Conservation (phyloP, 2,329 filamentous ascomycete species). For the Botryotinia calthae region DNA sequence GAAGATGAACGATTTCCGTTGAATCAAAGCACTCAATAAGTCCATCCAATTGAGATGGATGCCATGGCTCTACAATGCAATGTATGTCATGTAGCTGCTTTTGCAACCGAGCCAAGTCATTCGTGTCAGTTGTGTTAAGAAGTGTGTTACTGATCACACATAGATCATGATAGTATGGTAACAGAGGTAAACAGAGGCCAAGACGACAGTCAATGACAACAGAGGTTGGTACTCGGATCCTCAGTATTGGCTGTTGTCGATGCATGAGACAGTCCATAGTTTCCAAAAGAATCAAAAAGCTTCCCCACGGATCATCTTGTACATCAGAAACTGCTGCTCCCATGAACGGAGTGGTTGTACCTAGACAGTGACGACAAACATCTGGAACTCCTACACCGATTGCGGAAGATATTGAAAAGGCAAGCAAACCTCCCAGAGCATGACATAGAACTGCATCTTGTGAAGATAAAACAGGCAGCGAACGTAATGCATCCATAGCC, state of each 20-base stretch:
- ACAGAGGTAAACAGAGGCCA: constrained; percentile 34
- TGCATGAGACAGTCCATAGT: constrained; percentile 35
- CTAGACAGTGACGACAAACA: constrained; percentile 33
- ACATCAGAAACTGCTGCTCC: constrained; percentile 22
- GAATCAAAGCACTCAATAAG: constrained; percentile 29
- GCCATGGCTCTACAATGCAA: constrained; percentile 31
- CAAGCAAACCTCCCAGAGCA: constrained; percentile 30
- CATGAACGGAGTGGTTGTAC: constrained; percentile 29
- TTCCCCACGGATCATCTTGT: constrained; percentile 27
- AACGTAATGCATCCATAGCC: constrained; percentile 32
- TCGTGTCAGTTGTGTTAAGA: constrained; percentile 22
- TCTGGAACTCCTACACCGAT: constrained; percentile 34
- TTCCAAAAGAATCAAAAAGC: constrained; percentile 33
- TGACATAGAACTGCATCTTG: constrained; percentile 32
- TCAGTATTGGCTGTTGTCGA: constrained; percentile 31
- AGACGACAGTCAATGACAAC: constrained; percentile 30
- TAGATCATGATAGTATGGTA: constrained; percentile 36
- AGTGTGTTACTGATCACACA: constrained; percentile 34
- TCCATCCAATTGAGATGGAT: constrained; percentile 29
- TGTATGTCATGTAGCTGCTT: constrained; percentile 31
- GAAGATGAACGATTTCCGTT: constrained; percentile 33
- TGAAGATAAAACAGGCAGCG: constrained; percentile 27
- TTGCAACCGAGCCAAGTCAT: constrained; percentile 23
- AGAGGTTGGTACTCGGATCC: constrained; percentile 21
- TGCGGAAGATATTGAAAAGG: constrained; percentile 33